phyloP scores from a whole-genome alignment of 139 green algal genomes.

The Picochlorum sp. region DNA sequence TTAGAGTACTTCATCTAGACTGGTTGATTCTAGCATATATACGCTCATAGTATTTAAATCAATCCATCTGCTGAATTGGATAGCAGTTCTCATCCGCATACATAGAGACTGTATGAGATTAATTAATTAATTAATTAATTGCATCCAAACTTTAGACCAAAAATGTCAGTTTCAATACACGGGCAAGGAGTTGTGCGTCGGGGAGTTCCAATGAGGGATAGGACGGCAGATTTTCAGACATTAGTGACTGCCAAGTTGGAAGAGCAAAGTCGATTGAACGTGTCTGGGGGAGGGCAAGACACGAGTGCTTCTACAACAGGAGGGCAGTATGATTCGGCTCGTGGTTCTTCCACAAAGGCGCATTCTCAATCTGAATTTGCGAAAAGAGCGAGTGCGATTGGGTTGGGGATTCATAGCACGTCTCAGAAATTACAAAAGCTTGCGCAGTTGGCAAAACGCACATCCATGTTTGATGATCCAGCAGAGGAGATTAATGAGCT shows the following conservation, averaged over 20 bases:
- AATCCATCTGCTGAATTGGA: no score
- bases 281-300: neutral
- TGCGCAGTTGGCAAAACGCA: constrained; percentile 88
- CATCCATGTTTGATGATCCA: constrained; percentile 95
- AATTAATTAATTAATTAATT: no score
- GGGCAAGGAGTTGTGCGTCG: no score
- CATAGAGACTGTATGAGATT: no score
- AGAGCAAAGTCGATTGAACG: neutral
- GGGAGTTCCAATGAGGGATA: neutral
- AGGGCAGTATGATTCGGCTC: neutral
- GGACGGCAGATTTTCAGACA: constrained; percentile 6
- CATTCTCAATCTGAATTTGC: constrained; percentile 75
- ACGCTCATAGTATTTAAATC: no score
- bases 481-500: constrained; percentile 88
- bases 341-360: constrained; percentile 8
- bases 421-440: constrained; percentile 86
- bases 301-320: neutral
- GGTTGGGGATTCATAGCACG: constrained; percentile 86
- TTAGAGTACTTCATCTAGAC: no score
- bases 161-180: no score
- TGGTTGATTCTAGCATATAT: no score
- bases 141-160: no score
- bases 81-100: no score
- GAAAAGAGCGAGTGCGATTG: constrained; percentile 72
- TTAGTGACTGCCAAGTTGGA: constrained; percentile 2